Evolutionary conservation across 768 basidiomycete genomes (phyloP), one percentile per base, ranked within the genome.

Genomic region (Tylopilus sp.): DNA sequence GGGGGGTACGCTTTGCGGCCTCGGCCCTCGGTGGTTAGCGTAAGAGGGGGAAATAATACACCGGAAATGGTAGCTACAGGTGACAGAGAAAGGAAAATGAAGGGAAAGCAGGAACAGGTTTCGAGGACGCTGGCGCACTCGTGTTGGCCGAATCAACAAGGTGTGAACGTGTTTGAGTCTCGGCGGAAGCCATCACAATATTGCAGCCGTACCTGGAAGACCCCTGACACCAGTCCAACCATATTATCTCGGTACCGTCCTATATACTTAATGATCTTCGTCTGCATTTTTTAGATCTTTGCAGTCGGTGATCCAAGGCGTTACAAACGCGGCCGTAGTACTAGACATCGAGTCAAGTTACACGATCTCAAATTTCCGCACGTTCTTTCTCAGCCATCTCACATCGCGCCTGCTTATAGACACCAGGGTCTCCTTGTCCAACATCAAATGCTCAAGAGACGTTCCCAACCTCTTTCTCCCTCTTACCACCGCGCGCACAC

Each of bases 1-100:
- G 49, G 46, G 51, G 46, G 47, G 48, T 59, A 44, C 50, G 30
- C 17, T 40, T 20, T 31, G 8, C 30, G 15, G 36, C 36, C 31
- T 5, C 28, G 31, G 13, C 12, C 31, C 31, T 54, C 46, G 52
- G 44, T 46, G 56, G 40, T 41, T 44, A 42, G 9, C 48, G 28
- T 40, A 21, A 25, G 40, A 13, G 45, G 17, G 21, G 41, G 43
- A 23, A 23, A 53, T 55, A 56, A 36, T 58, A 60, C 53, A 67
- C 57, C 54, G 47, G 30, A 57, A 65, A 55, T 36, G 51, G 44
- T 35, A 39, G 53, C 41, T 47, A 68, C 48, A 18, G 21, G 44
- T 38, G 44, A 44, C 28, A 53, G 51, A 42, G 43, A 44, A 62
- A 58, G 39, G 44, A 68, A 45, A 62, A 58, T 35, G 48, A 68